Base-by-base conservation (phyloP, 164 flowering plant species). In the Vitis amurensis region DNA sequence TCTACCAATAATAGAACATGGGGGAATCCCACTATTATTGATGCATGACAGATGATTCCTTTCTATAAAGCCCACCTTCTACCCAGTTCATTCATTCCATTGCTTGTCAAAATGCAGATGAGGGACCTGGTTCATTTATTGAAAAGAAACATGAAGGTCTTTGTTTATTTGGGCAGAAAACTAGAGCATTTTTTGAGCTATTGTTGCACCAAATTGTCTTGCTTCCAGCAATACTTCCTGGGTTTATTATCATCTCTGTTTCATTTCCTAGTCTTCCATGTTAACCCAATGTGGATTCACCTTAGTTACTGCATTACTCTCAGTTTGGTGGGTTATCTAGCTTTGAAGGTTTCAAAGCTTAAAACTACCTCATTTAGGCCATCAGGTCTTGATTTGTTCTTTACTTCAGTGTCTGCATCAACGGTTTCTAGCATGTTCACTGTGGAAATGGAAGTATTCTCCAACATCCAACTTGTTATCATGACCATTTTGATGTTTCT, bases 371-470 rank as follows among this genome's bases (percentile, higher is more conserved):
- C 80, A 0, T 19, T 47, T 49, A 55, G 16, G 19, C 83, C 81
- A 0, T 68, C 59, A 11, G 67, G 74, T 59, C 2, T 93, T 0
- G 92, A 94, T 56, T 1, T 84, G 61, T 85, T 89, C 75, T 94
- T 89, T 85, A 91, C 82, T 17, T 91, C 97, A 0, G 96, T 88
- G 14, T 94, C 93, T 7, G 87, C 98, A 0, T 31, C 74, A 0
- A 88, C 94, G 0, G 88, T 88, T 56, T 87, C 98, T 0, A 91
- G 93, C 84, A 86, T 94, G 97, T 80, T 87, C 14, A 85, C 92
- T 0, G 71, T 94, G 1, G 94, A 94, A 72, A 94, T 94, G 90
- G 98, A 94, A 81, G 83, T 82, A 60, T 94, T 90, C 73, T 88
- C 97, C 11, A 81, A 85, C 66, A 7, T 75, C 73, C 97, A 94